A percentile compares a stretch with the other conserved stretches of the same genome.
phyloP scores from a whole-genome alignment of 176 grass and related monocot genomes.

The Otatea glauca region DNA sequence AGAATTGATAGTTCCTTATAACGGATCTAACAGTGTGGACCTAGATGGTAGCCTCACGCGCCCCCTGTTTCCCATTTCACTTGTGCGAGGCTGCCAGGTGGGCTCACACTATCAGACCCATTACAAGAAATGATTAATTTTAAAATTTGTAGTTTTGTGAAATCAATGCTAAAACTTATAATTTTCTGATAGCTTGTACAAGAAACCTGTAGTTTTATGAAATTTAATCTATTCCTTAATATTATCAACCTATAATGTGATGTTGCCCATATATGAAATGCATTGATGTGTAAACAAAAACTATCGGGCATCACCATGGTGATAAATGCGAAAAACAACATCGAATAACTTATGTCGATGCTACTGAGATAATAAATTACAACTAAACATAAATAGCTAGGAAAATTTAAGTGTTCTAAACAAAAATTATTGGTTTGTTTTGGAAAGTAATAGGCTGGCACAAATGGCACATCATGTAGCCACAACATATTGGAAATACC shows the following conservation, averaged over 20 bases:
- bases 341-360: not conserved
- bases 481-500: not conserved
- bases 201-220: no score
- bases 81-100: no score
- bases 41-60: no score
- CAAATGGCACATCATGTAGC: not conserved
- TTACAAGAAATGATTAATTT: no score
- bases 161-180: no score
- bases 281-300: not conserved
- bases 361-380: not conserved
- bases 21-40: no score
- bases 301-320: not conserved
- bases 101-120: no score
- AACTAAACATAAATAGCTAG: not conserved
- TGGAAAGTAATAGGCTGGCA: not conserved
- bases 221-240: no score
- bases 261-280: not conserved
- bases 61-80: no score
- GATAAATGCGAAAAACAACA: not conserved
- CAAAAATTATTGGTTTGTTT: not conserved
- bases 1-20: no score
- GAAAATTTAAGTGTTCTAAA: not conserved
- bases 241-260: not conserved
- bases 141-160: no score
- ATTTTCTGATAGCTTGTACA: no score